Base-by-base conservation (phyloP, 495 filamentous ascomycete species). In the Haplographium delicatum region DNA sequence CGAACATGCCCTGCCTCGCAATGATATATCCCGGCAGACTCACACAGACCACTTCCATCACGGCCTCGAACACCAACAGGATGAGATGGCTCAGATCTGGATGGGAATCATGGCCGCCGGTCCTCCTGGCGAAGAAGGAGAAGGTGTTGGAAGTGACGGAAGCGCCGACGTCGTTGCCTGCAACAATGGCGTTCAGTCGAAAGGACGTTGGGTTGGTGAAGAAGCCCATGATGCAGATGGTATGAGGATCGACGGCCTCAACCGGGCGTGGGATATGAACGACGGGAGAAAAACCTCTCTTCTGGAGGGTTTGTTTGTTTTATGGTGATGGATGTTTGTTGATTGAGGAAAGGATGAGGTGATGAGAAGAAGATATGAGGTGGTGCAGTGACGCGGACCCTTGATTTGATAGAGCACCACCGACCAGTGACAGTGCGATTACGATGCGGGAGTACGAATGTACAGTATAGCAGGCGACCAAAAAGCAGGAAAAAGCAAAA, bases 21-120 rank as follows among this genome's bases (percentile, higher is more conserved):
- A 95, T 82, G 58, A 97, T 83, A 63, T 96, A 98, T n/a, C 93
- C 93, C 1, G 94, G 94, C 50, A 96, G 68, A 65, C 84, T 88
- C 60, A 98, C 93, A 67, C 91, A 97, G 30, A 97, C 82, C 2
- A 98, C 93, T 63, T 98, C 91, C 59, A 97, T 68, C 19, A 98
- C 91, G 11, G 93, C 93, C 66, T 95, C 94, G 62, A 96, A 96
- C 50, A 98, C 91, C 30, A 98, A 81, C 6, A 95, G 75, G 23
- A 86, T 70, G 23, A 98, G 73, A 58, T 90, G 80, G 46, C 77
- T 74, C 51, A 97, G 78, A 19, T 87, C 74, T 1, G 76, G 75
- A 54, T 80, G 75, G 9, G 74, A 66, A 13, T 53, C 44, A 39
- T 62, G 54, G 25, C 48, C 47, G 30, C 51, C 55, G 3, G 20